phyloP scores from a whole-genome alignment of 192 early-diverging fungal genomes.

The Entrophospora sp. region DNA sequence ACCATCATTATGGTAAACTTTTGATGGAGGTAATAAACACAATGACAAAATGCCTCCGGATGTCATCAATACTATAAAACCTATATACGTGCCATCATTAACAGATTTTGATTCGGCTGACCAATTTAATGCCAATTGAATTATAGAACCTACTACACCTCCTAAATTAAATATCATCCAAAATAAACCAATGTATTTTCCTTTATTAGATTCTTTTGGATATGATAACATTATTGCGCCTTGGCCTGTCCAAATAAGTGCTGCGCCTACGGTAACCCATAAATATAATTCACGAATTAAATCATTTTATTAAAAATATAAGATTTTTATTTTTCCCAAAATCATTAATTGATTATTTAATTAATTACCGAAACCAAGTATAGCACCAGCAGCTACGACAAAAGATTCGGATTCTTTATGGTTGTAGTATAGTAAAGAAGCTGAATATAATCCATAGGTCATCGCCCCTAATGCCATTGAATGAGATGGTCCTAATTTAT shows the following conservation, averaged over 20 bases:
- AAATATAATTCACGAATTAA: too few species aligned
- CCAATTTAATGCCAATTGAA: conserved; percentile 67
- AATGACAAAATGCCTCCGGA: conserved; percentile 51
- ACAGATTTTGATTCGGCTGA: conserved; percentile 33
- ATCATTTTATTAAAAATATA: too few species aligned
- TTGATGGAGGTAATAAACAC: conserved; percentile 43
- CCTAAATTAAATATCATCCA: conserved; percentile 85
- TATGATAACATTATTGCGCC: conserved; percentile 84
- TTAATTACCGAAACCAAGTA: conserved; percentile 60
- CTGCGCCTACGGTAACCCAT: conserved; percentile 43
- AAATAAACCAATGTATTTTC: conserved; percentile 73
- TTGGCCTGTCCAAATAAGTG: conserved; percentile 66
- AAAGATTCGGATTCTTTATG: conserved; percentile 48
- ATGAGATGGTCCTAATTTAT: conserved; percentile 66
- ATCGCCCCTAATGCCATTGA: conserved; percentile 60
- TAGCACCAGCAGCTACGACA: conserved; percentile 63
- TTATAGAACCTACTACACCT: conserved; percentile 68
- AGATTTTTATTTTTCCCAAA: too few species aligned
- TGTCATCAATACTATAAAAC: conserved; percentile 60
- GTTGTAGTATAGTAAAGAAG: conserved; percentile 65
- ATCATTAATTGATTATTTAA: too few species aligned
- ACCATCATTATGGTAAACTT: conserved; percentile 64
- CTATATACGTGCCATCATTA: conserved; percentile 64
- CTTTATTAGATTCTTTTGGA: conserved; percentile 73
- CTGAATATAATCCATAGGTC: conserved; percentile 68